Conservation (phyloP, 2,329 filamentous ascomycete species). For the Talaromyces islandicus region DNA sequence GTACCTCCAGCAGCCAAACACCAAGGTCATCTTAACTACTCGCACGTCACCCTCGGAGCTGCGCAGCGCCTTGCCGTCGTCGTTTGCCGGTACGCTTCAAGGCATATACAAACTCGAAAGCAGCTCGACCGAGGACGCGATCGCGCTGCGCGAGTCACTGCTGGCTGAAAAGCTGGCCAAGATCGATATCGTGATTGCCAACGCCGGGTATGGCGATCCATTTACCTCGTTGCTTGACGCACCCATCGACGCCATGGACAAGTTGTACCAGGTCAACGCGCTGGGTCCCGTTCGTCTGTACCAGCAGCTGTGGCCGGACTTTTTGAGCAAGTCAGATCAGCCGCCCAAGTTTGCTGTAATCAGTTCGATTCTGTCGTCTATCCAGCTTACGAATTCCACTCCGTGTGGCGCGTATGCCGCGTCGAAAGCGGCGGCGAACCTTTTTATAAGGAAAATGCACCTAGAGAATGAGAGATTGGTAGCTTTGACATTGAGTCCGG, state of each 20-base stretch:
- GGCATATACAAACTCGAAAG: slow-evolving; percentile 10
- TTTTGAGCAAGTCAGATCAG: background rate
- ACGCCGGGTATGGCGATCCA: slow-evolving; percentile 5
- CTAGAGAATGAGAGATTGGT: slow-evolving; percentile 4
- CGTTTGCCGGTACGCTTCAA: background rate
- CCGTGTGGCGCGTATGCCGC: slow-evolving; percentile 8
- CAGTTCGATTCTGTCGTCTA: background rate
- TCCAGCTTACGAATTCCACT: background rate
- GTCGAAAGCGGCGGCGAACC: slow-evolving; percentile 5
- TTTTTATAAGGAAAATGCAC: slow-evolving; percentile 9
- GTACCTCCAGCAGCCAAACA: slow-evolving; percentile 8
- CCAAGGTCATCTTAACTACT: slow-evolving; percentile 7
- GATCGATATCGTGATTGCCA: slow-evolving; percentile 10
- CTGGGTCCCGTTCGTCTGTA: slow-evolving; percentile 7
- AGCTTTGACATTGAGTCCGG: slow-evolving; percentile 5
- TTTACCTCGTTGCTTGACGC: slow-evolving; percentile 3
- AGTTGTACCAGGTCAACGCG: slow-evolving; percentile 3
- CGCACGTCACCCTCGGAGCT: background rate
- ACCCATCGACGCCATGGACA: background rate
- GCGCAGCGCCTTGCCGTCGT: background rate
- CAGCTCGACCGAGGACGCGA: slow-evolving; percentile 3
- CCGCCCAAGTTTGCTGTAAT: slow-evolving; percentile 3
- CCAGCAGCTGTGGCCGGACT: slow-evolving; percentile 5
- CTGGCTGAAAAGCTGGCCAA: background rate
- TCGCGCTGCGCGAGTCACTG: slow-evolving; percentile 1